Evolutionary conservation across 495 filamentous ascomycete species (phyloP).

Genomic region (Mytilinidion resinicola): DNA sequence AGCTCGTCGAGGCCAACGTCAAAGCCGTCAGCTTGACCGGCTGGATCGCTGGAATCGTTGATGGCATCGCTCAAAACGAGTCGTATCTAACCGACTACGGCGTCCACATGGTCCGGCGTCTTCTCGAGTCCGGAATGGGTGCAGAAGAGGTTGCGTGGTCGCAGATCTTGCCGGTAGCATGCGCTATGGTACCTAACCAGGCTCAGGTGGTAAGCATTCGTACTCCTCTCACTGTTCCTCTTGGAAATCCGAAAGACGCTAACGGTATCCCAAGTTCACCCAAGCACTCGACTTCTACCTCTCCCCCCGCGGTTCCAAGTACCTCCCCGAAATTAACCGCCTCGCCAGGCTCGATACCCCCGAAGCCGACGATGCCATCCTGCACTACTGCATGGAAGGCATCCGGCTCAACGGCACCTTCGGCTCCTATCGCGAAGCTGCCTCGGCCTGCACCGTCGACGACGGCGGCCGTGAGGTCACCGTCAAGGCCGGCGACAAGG

Average conservation of each 20-base stretch:
- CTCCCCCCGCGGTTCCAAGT: slow-evolving; percentile 45
- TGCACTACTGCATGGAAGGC: slow-evolving; percentile 50
- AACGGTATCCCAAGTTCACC: slow-evolving; percentile 45
- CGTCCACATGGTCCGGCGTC: slow-evolving; percentile 58
- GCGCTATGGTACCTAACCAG: slow-evolving; percentile 62
- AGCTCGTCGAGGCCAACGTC: slow-evolving; percentile 56
- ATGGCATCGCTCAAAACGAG: slow-evolving; percentile 48
- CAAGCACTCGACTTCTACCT: slow-evolving; percentile 78
- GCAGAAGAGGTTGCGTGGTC: slow-evolving; percentile 66
- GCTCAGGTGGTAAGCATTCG: slow-evolving; percentile 50
- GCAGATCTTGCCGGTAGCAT: slow-evolving; percentile 59
- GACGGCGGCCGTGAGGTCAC: slow-evolving; percentile 48
- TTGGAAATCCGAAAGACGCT: not conserved
- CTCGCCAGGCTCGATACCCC: slow-evolving; percentile 38
- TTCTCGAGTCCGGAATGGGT: slow-evolving; percentile 59
- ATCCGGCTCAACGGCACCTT: slow-evolving; percentile 58
- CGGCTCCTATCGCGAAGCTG: slow-evolving; percentile 48
- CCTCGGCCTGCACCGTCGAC: slow-evolving; percentile 38
- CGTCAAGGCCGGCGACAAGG: slow-evolving; percentile 47
- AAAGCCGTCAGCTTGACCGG: slow-evolving; percentile 55
- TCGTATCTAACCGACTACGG: slow-evolving; percentile 60
- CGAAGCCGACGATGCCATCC: slow-evolving; percentile 22
- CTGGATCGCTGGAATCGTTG: slow-evolving; percentile 48
- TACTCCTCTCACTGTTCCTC: not conserved
- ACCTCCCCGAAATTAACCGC: slow-evolving; percentile 54